These are phyloP conservation scores for Lathyrus sativus DNA, from an alignment of 306 rosid genomes.

Conservation along the genomic window DNA sequence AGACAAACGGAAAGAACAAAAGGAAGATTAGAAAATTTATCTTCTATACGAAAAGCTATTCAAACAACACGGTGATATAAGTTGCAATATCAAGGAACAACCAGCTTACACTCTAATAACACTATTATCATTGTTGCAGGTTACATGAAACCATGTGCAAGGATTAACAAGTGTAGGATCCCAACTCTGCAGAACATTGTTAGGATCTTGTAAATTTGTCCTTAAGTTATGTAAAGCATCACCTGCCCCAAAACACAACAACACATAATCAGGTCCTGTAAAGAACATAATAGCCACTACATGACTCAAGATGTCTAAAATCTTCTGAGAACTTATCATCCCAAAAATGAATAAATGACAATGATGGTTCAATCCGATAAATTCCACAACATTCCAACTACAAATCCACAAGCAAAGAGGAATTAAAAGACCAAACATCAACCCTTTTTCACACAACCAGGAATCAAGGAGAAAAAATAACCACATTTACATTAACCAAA, in stretches of 20 bases:
- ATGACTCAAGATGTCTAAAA: slow-evolving; percentile 20
- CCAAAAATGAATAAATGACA: background rate
- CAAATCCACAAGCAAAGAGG: slow-evolving; percentile 16
- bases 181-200: slow-evolving; percentile 98
- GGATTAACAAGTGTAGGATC: slow-evolving; percentile 99
- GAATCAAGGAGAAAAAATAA: slow-evolving; percentile 21
- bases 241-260: slow-evolving; percentile 58
- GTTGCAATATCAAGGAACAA: slow-evolving; percentile 31
- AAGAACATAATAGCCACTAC: slow-evolving; percentile 19
- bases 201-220: slow-evolving; percentile 86
- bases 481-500: slow-evolving; percentile 24
- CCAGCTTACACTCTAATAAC: slow-evolving; percentile 91
- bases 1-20: slow-evolving; percentile 31
- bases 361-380: slow-evolving; percentile 22
- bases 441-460: slow-evolving; percentile 7
- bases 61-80: slow-evolving; percentile 19
- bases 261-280: slow-evolving; percentile 34
- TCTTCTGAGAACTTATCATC: slow-evolving; percentile 12
- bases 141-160: slow-evolving; percentile 98
- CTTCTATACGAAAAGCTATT: slow-evolving; percentile 11
- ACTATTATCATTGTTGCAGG: slow-evolving; percentile 96
- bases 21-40: slow-evolving; percentile 33
- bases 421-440: slow-evolving; percentile 24
- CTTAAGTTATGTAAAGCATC: slow-evolving; percentile 95
- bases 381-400: slow-evolving; percentile 14